Base-by-base conservation (phyloP, 352 stramenopile species). In the Peronospora destructor region DNA sequence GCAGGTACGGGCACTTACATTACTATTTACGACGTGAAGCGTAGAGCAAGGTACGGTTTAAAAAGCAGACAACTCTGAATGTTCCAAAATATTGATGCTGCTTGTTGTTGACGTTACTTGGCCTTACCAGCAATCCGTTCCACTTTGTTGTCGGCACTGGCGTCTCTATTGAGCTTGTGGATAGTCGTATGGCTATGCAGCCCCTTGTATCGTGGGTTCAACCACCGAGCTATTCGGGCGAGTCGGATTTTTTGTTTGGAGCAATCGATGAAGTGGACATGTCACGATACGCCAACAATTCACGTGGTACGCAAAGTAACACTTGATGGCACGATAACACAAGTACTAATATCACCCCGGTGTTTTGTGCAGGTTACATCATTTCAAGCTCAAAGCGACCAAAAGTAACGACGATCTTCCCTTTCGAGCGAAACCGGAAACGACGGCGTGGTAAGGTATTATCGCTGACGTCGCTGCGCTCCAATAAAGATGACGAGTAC, bases 61-160 rank as follows among this genome's bases (percentile, higher is more conserved):
- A 19, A 10, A 4, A 13, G 9, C 0, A 42, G 12, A 3, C 29
- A 16, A 4, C 32, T 36, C 34, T 33, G 16, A 30, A 11, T 33
- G n/a, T 6, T 37, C 29, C 7, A 37, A 10, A 21, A 16, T 36
- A 42, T 26, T 53, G 13, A 49, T 51, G 16, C 2, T 17, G 6
- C 25, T 49, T 45, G 34, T 33, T 21, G 17, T 49, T 10, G 16
- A 45, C 13, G 43, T 53, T 1, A 50, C 28, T 35, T 28, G 6
- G 12, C 33, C 9, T 16, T 11, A 1, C 13, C 32, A 91, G 74
- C 26, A 76, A 64, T 16, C 77, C 80, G 0, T 91, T 88, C 45
- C 77, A 91, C 46, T 73, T 87, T 25, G 52, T 83, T 23, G 59
- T 89, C n/a, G 73, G 69, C 6, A 86, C 80, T 6, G 66, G 66